Evolutionary conservation across 1,284 basidiomycete species (phyloP), one percentile per base, ranked within the genome.

Genomic region (Mycocalia duriaeana): DNA sequence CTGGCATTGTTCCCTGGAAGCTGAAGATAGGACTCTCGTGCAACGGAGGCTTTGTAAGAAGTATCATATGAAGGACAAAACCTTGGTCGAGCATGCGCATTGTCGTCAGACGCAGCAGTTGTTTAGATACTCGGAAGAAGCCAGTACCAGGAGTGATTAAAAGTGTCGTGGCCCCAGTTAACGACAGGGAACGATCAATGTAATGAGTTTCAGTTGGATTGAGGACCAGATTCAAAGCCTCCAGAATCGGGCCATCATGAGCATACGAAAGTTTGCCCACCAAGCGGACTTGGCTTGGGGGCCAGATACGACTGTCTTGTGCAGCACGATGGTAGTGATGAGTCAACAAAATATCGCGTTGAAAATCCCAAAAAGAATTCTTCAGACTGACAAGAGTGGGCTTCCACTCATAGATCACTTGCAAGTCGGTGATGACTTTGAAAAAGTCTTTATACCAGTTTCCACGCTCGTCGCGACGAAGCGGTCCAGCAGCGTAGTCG

Each of bases 81-180:
- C 96, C 96, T 64, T 95, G 94, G 59, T 96, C 94, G 34, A 96
- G 79, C 78, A 98, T 85, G n/a, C 96, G 81, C 44, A 92, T 93
- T 0, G 94, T 97, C 0, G 95, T 98, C 53, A 98, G 68, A 4
- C 94, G 83, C 6, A 99, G 75, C 1, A 98, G 78, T 51, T 85
- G 81, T 65, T 97, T 97, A 53, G 89, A 86, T 2, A 97, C 96
- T 19, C 88, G 82, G 63, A 94, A 99, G 64, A 93, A 92, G 1
- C 93, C 94, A 2, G 94, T 94, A 1, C 96, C 96, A 0, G 94
- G 93, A 1, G 94, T 95, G 52, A 99, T 82, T 44, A 99, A 67
- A 35, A 94, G 81, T 11, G 91, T 88, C 7, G 85, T 83, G 1
- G 89, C 70, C 22, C 95, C 96, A 0, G 95, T 98, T n/a, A 94